Evolutionary conservation across 108 stramenopile genomes (phyloP), one percentile per base, ranked within the genome.

Genomic region (Conticribra guillardii): DNA sequence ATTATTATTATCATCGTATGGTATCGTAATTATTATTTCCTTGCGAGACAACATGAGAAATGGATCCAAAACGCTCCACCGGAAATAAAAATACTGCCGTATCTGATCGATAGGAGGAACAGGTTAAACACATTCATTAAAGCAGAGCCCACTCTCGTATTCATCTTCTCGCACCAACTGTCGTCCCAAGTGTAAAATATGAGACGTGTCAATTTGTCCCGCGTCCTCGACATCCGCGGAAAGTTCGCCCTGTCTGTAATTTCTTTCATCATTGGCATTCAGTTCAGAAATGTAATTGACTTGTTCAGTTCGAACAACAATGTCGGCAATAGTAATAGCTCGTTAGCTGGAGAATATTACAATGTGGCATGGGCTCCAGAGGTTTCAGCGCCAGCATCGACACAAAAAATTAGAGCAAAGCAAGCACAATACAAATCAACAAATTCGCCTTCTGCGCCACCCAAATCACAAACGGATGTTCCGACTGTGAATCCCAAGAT

Each of bases 251-350:
- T 59, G 15, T 32, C 58, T 54, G 61, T 19, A 2, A 56, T 57
- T 11, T 64, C 54, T 26, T 73, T 73, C 62, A 24, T 73, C 46
- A 32, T 73, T 49, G 71, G 71, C 2, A 45, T 73, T 48, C 71
- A 73, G 21, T 56, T 64, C 30, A 52, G 54, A 28, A 15, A 48
- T 48, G 19, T 73, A 11, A 30, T 2, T 9, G 22, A 22, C 22
- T 27, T 73, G 1, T 73, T 64, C 54, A 34, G 45, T 17, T 46
- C 30, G 1, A 48, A 45, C 5, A 63, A 32, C 54, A 54, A 4
- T 60, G 32, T 0, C 44, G 24, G 47, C 34, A 54, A 47, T 31
- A 30, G 11, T 15, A 3, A 31, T 26, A 7, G 46, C 0, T 21
- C 32, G 4, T 21, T 5, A 5, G 16, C 4, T 51, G 50, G 16